Percentiles rank a stretch among this genome's conserved stretches.
These are phyloP conservation scores for Thermomyces lanuginosus DNA, from an alignment of 2,329 filamentous ascomycete genomes.

Conservation along the genomic window DNA sequence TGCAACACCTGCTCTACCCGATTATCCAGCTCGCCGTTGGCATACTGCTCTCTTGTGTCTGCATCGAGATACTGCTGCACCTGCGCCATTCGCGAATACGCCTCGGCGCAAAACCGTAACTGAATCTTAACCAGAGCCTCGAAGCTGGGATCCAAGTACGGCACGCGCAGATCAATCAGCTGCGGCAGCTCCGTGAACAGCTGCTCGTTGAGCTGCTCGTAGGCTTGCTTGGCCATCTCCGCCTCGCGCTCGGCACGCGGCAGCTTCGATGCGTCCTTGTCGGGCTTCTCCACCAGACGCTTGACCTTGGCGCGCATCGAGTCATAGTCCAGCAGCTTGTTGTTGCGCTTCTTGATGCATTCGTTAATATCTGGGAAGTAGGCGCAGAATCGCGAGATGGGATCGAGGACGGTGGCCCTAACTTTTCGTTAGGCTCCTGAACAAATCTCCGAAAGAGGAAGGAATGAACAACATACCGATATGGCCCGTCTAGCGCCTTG, in stretches of 20 bases:
- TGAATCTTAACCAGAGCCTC: conserved; percentile 98
- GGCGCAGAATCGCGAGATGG: conserved; percentile 87
- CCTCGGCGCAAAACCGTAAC: conserved; percentile 90
- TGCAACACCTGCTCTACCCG: conserved; percentile 90
- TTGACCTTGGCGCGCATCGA: conserved; percentile 90
- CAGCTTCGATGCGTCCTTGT: conserved; percentile 94
- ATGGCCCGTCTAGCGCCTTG: conserved; percentile 92
- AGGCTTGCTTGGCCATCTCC: conserved; percentile 81
- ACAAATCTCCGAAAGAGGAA: conserved; percentile 2
- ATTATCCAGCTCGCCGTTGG: conserved; percentile 76
- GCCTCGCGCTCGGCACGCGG: conserved; percentile 92
- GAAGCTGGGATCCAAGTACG: conserved; percentile 91
- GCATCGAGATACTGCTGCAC: conserved; percentile 97
- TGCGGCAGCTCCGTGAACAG: conserved; percentile 84
- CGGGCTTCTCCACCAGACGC: conserved; percentile 91
- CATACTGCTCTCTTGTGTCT: conserved; percentile 90
- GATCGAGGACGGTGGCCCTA: conserved; percentile 82
- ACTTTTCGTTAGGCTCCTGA: conserved; percentile 3
- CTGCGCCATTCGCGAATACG: conserved; percentile 94
- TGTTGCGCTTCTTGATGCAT: conserved; percentile 96
- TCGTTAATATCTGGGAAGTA: conserved; percentile 99
- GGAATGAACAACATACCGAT: conserved; percentile 40
- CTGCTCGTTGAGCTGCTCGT: conserved; percentile 95
- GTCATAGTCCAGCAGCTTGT: conserved; percentile 98
- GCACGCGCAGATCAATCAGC: conserved; percentile 88